These are phyloP conservation scores for Volutella citrinella DNA, from an alignment of 2,329 filamentous ascomycete genomes.

Conservation along the genomic window DNA sequence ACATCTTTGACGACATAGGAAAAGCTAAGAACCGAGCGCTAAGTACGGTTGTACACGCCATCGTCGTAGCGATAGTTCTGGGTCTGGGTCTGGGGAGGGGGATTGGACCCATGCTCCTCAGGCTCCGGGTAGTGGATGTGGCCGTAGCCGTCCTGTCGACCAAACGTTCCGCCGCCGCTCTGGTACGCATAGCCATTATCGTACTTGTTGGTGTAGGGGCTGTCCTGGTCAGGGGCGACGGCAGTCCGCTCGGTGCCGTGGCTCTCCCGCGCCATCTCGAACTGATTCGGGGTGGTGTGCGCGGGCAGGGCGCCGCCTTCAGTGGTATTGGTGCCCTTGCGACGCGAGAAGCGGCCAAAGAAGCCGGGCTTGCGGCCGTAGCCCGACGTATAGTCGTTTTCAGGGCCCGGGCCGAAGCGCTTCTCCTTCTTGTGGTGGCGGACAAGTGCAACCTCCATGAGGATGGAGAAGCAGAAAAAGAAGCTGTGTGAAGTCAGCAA, in stretches of 20 bases:
- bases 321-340: conserved; percentile 19
- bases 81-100: conserved; percentile 4
- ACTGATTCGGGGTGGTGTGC: conserved; percentile 39
- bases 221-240: conserved; percentile 25
- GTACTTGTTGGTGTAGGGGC: conserved; percentile 25
- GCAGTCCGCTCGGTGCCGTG: conserved; percentile 37
- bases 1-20: no score
- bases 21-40: no score
- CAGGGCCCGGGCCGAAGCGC: conserved; percentile 55
- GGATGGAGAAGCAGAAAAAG: conserved; percentile 72
- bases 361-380: conserved; percentile 34
- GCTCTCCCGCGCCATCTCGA: conserved; percentile 39
- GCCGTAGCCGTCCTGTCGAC: conserved; percentile 26
- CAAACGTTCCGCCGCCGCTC: conserved; percentile 15
- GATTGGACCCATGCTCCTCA: conserved; percentile 14
- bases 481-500: conserved; percentile 44
- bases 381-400: conserved; percentile 59
- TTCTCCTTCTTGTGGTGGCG: conserved; percentile 73
- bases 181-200: conserved; percentile 23
- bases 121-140: conserved; percentile 25
- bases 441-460: conserved; percentile 65
- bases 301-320: conserved; percentile 34
- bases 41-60: conserved; percentile 33
- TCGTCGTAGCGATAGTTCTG: conserved; percentile 34
- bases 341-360: conserved; percentile 32